phyloP scores from a whole-genome alignment of 306 rosid species.

The Echinosophora koreensis region DNA sequence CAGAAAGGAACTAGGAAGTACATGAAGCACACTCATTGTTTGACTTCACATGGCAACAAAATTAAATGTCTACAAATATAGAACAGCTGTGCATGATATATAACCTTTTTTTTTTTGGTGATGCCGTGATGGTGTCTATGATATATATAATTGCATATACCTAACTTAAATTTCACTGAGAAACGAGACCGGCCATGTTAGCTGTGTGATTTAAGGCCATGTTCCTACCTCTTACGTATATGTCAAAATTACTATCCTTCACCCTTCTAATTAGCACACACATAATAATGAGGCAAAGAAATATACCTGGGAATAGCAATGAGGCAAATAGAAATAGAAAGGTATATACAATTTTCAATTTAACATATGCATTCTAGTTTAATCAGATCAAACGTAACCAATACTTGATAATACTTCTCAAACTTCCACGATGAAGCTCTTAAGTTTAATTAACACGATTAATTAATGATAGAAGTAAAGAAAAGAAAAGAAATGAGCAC shows the following conservation, averaged over 20 bases:
- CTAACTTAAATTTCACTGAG: conserved; percentile 10
- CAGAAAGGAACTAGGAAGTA: neutral
- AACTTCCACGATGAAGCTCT: neutral
- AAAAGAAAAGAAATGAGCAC: too few species aligned
- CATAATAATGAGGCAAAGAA: too few species aligned
- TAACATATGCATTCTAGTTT: too few species aligned
- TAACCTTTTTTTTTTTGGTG: too few species aligned
- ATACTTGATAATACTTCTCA: neutral
- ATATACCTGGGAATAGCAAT: too few species aligned
- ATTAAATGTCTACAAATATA: neutral
- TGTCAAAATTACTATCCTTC: neutral
- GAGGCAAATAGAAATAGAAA: too few species aligned
- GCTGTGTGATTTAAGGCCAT: conserved; percentile 27
- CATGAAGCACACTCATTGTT: neutral
- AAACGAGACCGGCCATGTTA: conserved; percentile 5
- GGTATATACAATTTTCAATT: too few species aligned
- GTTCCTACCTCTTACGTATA: neutral
- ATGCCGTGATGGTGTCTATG: too few species aligned
- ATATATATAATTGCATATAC: neutral
- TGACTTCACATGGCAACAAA: conserved; percentile 23
- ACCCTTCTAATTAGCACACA: neutral
- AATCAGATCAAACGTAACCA: neutral
- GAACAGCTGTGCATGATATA: neutral
- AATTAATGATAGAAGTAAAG: too few species aligned
- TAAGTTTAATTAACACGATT: too few species aligned